Conservation (phyloP, 306 rosid genomes). For the Cucurbita ficifolia region DNA sequence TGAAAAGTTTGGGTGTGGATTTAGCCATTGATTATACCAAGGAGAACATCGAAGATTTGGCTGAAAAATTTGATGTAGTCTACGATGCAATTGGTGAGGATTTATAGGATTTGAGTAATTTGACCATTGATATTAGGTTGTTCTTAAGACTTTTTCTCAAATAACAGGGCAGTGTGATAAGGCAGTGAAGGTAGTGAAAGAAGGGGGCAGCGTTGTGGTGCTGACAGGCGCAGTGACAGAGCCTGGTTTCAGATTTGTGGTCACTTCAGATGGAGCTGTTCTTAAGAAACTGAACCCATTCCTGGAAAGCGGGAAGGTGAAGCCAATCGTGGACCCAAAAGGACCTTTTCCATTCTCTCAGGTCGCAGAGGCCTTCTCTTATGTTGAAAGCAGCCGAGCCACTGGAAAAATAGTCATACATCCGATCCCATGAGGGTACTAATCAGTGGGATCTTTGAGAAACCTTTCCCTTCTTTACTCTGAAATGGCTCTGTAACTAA, state of each 20-base stretch:
- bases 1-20: conserved; percentile 86
- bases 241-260: conserved; percentile 94
- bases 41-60: conserved; percentile 68
- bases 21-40: conserved; percentile 79
- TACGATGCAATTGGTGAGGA: conserved; percentile 79
- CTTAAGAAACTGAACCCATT: conserved; percentile 72
- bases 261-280: conserved; percentile 72
- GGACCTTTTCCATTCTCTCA: conserved; percentile 65
- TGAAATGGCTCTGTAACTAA: not conserved
- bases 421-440: conserved; percentile 46
- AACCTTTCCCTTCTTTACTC: not conserved
- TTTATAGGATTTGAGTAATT: not conserved
- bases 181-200: conserved; percentile 81
- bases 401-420: conserved; percentile 68
- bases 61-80: conserved; percentile 79
- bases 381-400: conserved; percentile 66
- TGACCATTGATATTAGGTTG: not conserved
- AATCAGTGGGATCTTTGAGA: not conserved
- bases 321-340: conserved; percentile 67
- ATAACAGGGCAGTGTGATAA: conserved; percentile 74
- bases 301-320: conserved; percentile 78
- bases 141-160: not conserved
- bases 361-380: conserved; percentile 88
- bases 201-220: conserved; percentile 82
- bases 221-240: conserved; percentile 81